These are phyloP conservation scores for Closterium sp. DNA, from an alignment of 139 green algal species.

Conservation along the genomic window DNA sequence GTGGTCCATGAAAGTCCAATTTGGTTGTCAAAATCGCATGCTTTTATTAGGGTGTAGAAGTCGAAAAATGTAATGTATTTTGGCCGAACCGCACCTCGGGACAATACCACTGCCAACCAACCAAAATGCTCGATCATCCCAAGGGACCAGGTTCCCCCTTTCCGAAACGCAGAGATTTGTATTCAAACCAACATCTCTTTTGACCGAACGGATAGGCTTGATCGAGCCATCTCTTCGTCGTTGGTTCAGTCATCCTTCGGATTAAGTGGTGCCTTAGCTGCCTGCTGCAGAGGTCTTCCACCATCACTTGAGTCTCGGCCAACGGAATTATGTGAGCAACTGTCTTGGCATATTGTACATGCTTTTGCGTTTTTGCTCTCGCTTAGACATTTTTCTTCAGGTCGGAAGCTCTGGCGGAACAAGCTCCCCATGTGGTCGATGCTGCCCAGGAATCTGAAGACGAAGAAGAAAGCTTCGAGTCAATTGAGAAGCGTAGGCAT, in stretches of 20 bases:
- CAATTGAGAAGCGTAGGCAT: slow-evolving; percentile 43
- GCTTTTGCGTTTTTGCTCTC: no score
- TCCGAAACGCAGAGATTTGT: background rate
- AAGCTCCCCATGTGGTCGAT: background rate
- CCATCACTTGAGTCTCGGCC: background rate
- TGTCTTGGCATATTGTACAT: background rate
- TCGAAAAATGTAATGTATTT: no score
- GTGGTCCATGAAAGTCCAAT: no score
- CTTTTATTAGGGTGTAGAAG: no score
- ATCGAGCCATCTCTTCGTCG: background rate
- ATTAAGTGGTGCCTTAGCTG: background rate
- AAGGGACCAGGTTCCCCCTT: background rate
- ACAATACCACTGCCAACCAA: background rate
- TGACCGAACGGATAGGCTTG: background rate
- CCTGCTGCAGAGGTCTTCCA: no score
- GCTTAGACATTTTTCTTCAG: no score
- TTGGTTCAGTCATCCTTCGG: background rate
- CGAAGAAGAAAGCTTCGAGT: slow-evolving; percentile 47
- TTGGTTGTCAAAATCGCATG: no score
- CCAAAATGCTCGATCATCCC: background rate
- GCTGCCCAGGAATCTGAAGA: slow-evolving; percentile 41
- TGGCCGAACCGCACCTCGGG: background rate
- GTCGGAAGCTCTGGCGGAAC: background rate
- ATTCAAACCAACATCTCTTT: background rate
- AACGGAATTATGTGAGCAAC: background rate